phyloP scores from a whole-genome alignment of 176 grass and related monocot genomes.

The Stipa capillata region DNA sequence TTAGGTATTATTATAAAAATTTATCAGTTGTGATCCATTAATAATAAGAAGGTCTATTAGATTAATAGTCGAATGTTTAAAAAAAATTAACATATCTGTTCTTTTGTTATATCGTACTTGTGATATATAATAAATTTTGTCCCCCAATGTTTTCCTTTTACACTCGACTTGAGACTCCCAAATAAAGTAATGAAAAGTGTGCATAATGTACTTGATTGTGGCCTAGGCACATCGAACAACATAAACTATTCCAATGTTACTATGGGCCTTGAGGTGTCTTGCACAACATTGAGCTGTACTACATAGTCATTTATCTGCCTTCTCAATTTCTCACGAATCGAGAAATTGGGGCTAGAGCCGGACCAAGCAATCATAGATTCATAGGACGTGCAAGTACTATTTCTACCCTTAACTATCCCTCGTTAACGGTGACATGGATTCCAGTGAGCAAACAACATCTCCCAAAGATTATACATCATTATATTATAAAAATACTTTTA shows the following conservation, averaged over 20 bases:
- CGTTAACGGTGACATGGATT: neutral
- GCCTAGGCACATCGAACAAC: neutral
- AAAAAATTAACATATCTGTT: too few relatives aligned
- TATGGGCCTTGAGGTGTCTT: neutral
- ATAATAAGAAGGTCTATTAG: too few relatives aligned
- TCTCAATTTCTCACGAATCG: too few relatives aligned
- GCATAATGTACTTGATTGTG: neutral
- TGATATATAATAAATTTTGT: neutral
- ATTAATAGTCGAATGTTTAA: too few relatives aligned
- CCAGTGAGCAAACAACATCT: neutral
- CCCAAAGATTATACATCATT: too few relatives aligned
- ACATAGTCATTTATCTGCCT: neutral
- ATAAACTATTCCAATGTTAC: neutral
- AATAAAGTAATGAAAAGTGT: neutral
- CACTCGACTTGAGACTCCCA: neutral
- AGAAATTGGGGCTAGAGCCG: neutral
- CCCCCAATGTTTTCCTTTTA: neutral
- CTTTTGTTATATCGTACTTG: too few relatives aligned
- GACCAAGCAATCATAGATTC: neutral
- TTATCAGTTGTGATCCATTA: too few relatives aligned
- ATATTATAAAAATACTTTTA: too few relatives aligned
- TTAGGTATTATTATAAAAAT: too few relatives aligned
- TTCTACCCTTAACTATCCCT: neutral
- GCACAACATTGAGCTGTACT: neutral
- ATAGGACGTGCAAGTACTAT: neutral